Evolutionary conservation across 2,329 filamentous ascomycete species (phyloP), one percentile per base, ranked within the genome.

Genomic region (Phialocephala subalpina): DNA sequence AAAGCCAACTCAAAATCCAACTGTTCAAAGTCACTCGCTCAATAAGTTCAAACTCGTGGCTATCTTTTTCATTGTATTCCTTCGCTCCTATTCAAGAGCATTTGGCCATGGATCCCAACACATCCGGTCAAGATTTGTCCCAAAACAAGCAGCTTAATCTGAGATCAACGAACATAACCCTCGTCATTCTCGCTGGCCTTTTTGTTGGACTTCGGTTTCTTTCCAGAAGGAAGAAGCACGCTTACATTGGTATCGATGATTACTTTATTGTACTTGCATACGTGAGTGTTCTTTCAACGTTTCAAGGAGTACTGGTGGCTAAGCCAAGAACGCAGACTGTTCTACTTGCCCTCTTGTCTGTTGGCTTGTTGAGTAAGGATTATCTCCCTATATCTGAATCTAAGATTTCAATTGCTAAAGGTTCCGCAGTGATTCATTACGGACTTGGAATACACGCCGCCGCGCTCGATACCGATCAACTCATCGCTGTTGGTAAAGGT

Each of bases 191-290:
- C 45, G 40, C 61, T 27, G 53, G 55, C 14, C 5, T 63, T 58
- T 52, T 63, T 38, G 55, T 63, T 38, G 40, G 25, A 35, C 61
- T 63, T 52, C 61, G 61, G 1, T 58, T 63, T 20, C 20, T 58
- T 25, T 58, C 53, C 3, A 6, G 61, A 45, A 6, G 55, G 1
- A 58, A 58, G 29, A 63, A 63, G 38, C 36, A 35, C 2, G 42
- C 58, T 58, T 22, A 33, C 20, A 9, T 63, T 52, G 40, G 61
- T 47, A 56, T 20, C 58, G 40, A 63, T 58, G 55, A 63, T 58
- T n/a, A 42, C 8, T 40, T 58, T 12, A 63, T 63, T 33, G n/a
- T 63, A 45, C 22, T 63, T n/a, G 53, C 61, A 29, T 58, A 42
- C n/a, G 61, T 63, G 58, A 22, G 40, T 52, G 11, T 27, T 16